Evolutionary conservation across 2,329 filamentous ascomycete genomes (phyloP), one percentile per base, ranked within the genome.

Genomic region (Neofusicoccum umdonicola): DNA sequence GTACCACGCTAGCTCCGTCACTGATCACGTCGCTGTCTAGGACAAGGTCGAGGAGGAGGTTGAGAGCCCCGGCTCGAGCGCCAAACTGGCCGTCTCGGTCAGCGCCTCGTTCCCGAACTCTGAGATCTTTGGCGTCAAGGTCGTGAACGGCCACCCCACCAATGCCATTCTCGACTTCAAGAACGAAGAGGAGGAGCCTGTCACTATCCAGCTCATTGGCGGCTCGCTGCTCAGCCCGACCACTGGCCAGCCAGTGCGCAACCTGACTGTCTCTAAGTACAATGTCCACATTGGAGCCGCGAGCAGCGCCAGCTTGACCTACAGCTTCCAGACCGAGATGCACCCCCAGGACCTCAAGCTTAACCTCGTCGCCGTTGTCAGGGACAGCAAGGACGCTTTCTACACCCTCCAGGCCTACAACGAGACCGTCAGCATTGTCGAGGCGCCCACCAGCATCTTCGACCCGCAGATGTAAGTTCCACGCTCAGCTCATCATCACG

Each of bases 51-150:
- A 75, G 65, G 75, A 79, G 65, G 71, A 74, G 57, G 65, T 90
- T 72, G 86, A 87, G 68, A 88, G 90, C 71, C 77, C 86, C 88
- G 79, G 82, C 39, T 50, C 45, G 15, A 89, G 74, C 77, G 88
- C 82, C 69, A 84, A 80, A 67, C 76, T 87, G 66, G 81, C 82
- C 65, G 83, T 89, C 69, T 78, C 80, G 62, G 81, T 87, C 68
- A 80, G 82, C 60, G 81, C 86, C 65, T 82, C 83, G 39, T 89
- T 89, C 78, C 87, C 87, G 35, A 79, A 86, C 68, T 82, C 85
- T 65, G 92, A 96, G 82, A 89, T 96, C 79, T 95, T 97, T 71
- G 95, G 94, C 72, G 88, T 98, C 71, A 97, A 96, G 86, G 88
- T 98, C 71, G 87, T 98, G 83, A 99, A 99, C 77, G 92, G 93